Evolutionary conservation across 2,329 filamentous ascomycete genomes (phyloP), one percentile per base, ranked within the genome.

Genomic region (Fusarium chuoi): DNA sequence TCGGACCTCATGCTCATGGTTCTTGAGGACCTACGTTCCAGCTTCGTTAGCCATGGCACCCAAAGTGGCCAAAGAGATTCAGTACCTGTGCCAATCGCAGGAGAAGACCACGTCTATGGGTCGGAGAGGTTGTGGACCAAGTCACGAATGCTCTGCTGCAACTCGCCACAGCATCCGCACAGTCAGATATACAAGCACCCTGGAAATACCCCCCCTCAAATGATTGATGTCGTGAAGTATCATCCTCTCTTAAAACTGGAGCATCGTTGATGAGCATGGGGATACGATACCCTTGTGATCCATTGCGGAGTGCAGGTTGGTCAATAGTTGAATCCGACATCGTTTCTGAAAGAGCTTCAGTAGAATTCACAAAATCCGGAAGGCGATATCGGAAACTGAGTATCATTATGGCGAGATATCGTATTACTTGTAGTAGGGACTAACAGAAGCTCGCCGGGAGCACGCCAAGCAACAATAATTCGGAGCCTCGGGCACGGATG

Each of bases 41-140:
- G 2, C 1, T 26, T 6, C 13, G 7, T 57, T 20, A 57, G n/a
- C 1, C 13, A 17, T 9, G 7, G 7, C 5, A 17, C 9, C 0
- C 4, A 24, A 4, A 12, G 2, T 12, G 14, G 8, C 4, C 2
- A 20, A 10, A 5, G n/a, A 1, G 6, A 5, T 12, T 22, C 11
- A 5, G 4, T 28, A 48, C 41, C 18, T 48, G 10, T 28, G 28
- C 30, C 8, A 48, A 9, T 4, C 30, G n/a, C 6, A 58, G 26
- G 6, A 58, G 36, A 8, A 58, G 33, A 10, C 17, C 1, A 2
- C 55, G n/a, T 11, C 55, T 36, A 5, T 36, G 41, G 7, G 55
- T 36, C 12, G 55, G 41, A 33, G 41, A 58, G 10, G 55, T 58
- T 18, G 41, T 36, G 2, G 55, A 58, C 41, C 55, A 58, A 9